Evolutionary conservation across 441 rosid species (phyloP).

Genomic region (Erysimum cheiri): DNA sequence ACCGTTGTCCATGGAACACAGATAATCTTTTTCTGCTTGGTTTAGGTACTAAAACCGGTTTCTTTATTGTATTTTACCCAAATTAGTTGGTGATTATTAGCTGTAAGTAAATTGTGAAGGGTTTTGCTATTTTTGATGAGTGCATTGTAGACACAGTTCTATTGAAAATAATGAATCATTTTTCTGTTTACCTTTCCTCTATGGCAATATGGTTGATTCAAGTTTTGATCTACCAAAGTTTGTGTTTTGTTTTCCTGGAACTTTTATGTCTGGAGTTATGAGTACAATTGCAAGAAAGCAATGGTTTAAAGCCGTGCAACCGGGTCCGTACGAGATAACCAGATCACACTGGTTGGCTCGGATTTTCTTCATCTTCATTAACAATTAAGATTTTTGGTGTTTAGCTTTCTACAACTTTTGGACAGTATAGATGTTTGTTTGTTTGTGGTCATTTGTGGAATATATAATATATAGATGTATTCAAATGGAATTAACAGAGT

Average conservation of each 20-base stretch:
- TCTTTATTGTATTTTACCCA: conserved; percentile 5
- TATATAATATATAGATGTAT: not conserved
- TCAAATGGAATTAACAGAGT: conserved; percentile 17
- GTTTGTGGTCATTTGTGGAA: conserved; percentile 5
- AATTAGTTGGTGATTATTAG: conserved; percentile 34
- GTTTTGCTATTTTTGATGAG: conserved; percentile 11
- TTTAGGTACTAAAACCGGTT: not conserved
- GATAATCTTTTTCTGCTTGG: not conserved
- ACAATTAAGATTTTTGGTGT: conserved; percentile 1
- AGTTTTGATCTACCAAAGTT: conserved; percentile 10
- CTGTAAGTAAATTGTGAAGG: conserved; percentile 32
- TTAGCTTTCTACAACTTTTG: not conserved
- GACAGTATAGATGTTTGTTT: not conserved
- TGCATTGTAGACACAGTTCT: conserved; percentile 20
- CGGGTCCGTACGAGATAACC: too few species aligned
- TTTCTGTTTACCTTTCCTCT: conserved; percentile 2
- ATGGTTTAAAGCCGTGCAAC: not conserved
- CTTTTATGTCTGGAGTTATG: not conserved
- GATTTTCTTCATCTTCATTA: not conserved
- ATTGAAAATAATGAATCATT: conserved; percentile 17
- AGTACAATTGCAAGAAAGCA: not conserved
- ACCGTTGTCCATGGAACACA: conserved; percentile 14
- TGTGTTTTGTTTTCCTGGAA: not conserved
- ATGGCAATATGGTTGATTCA: not conserved
- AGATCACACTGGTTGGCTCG: too few species aligned